Conservation (phyloP, 495 filamentous ascomycete species). For the Haplographium delicatum region DNA sequence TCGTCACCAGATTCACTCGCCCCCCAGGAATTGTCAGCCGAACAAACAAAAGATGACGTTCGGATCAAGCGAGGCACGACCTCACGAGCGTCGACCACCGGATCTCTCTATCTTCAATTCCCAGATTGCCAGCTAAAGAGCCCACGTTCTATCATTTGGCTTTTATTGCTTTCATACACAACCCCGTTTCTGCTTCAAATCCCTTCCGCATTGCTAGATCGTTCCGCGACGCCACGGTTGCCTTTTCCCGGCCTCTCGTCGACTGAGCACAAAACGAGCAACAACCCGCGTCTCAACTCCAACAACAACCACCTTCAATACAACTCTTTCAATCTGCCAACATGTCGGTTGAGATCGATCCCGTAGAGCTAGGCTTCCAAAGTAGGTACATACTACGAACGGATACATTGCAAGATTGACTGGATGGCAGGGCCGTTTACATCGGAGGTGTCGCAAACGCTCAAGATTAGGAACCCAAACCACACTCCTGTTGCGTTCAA, state of each 20-base stretch:
- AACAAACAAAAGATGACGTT: background rate
- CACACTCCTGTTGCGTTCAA: conserved; percentile 88
- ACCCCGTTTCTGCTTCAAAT: too few species aligned
- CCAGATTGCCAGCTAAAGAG: too few species aligned
- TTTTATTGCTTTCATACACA: background rate
- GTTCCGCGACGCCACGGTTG: too few species aligned
- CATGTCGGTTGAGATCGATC: conserved; percentile 95
- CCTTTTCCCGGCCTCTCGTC: too few species aligned
- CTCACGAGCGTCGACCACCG: background rate
- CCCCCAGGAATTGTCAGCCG: background rate
- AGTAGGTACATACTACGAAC: conserved; percentile 53
- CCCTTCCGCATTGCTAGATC: too few species aligned
- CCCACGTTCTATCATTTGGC: too few species aligned
- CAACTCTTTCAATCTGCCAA: conserved; percentile 20
- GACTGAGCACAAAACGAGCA: background rate
- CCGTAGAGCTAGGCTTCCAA: conserved; percentile 85
- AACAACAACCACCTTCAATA: background rate
- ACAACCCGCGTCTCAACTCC: background rate
- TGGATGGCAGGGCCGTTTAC: conserved; percentile 77
- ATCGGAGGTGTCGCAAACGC: conserved; percentile 78
- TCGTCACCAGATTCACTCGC: too few species aligned
- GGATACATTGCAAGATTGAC: conserved; percentile 24
- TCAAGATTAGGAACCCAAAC: conserved; percentile 77
- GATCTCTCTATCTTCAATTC: too few species aligned
- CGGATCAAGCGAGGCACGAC: background rate